A percentile compares a stretch with the other conserved stretches of the same genome.
Conservation (phyloP, 2,329 filamentous ascomycete genomes). For the Cladophialophora immunda region DNA sequence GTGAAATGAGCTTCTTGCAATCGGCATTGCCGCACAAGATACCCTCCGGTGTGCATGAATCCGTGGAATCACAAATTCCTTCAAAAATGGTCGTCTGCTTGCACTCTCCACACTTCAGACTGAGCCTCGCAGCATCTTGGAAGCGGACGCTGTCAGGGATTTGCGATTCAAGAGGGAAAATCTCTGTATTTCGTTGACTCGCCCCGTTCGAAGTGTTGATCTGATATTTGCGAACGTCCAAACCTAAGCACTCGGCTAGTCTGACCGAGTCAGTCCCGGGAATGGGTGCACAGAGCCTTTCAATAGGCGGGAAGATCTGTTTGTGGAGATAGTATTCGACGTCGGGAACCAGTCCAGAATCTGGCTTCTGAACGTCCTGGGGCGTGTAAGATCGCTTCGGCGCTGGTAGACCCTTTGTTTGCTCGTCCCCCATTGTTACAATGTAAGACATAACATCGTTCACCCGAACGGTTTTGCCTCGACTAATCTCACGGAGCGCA, state of each 20-base stretch:
- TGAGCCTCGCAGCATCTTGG: slow-evolving; percentile 77
- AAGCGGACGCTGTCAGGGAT: slow-evolving; percentile 93
- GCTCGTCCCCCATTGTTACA: slow-evolving; percentile 75
- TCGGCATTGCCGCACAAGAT: slow-evolving; percentile 71
- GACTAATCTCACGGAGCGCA: slow-evolving; percentile 83
- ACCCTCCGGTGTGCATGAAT: slow-evolving; percentile 75
- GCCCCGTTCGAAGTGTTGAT: slow-evolving; percentile 67
- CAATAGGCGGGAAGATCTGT: slow-evolving; percentile 96
- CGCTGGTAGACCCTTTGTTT: slow-evolving; percentile 67
- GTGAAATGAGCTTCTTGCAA: slow-evolving; percentile 72
- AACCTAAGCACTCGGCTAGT: slow-evolving; percentile 89
- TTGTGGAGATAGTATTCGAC: slow-evolving; percentile 99
- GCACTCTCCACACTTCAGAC: slow-evolving; percentile 83
- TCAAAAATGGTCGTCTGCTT: slow-evolving; percentile 76
- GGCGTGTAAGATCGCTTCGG: slow-evolving; percentile 90
- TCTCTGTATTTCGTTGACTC: slow-evolving; percentile 69
- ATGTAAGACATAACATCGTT: slow-evolving; percentile 98
- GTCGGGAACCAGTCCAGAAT: slow-evolving; percentile 80
- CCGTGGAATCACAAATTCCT: slow-evolving; percentile 69
- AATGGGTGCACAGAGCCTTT: slow-evolving; percentile 96
- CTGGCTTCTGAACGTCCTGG: slow-evolving; percentile 81
- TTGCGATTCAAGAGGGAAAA: slow-evolving; percentile 92
- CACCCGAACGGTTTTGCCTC: slow-evolving; percentile 86
- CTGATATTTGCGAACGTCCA: slow-evolving; percentile 88
- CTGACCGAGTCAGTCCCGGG: slow-evolving; percentile 88